Evolutionary conservation across 2,329 filamentous ascomycete species (phyloP).

Genomic region (Fusarium vanettenii): DNA sequence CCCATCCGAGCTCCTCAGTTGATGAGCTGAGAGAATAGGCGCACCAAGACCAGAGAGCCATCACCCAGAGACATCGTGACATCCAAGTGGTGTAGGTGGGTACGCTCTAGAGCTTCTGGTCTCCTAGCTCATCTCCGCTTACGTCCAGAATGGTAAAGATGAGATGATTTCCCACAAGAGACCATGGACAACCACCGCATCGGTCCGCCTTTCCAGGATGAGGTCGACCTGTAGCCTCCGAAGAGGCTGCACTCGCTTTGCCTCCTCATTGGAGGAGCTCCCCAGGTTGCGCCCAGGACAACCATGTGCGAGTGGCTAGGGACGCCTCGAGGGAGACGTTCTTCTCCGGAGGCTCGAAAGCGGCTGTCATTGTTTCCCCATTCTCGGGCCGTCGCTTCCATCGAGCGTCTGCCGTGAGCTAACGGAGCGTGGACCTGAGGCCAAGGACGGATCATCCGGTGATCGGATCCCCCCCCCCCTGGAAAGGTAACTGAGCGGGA

Average conservation of each 20-base stretch:
- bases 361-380: conserved; percentile 3
- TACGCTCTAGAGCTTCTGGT: background rate
- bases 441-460: conserved; percentile 15
- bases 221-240: conserved; percentile 16
- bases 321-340: background rate
- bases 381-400: conserved; percentile 39
- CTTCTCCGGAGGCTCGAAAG: conserved; percentile 11
- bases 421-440: conserved; percentile 5
- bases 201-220: conserved; percentile 34
- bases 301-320: background rate
- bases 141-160: conserved; percentile 12
- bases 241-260: conserved; percentile 25
- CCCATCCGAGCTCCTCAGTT: background rate
- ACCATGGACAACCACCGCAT: background rate
- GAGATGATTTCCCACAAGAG: conserved; percentile 1
- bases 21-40: conserved; percentile 8
- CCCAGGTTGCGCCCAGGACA: background rate
- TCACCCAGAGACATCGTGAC: conserved; percentile 3
- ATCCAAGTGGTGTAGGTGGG: conserved; percentile 6
- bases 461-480: conserved; percentile 8
- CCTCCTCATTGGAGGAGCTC: conserved; percentile 26
- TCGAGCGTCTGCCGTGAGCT: conserved; percentile 13
- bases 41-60: conserved; percentile 2
- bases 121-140: conserved; percentile 15
- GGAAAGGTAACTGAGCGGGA: conserved; percentile 14